phyloP scores from a whole-genome alignment of 2,329 filamentous ascomycete genomes.

The Lasiodiplodia sp. region DNA sequence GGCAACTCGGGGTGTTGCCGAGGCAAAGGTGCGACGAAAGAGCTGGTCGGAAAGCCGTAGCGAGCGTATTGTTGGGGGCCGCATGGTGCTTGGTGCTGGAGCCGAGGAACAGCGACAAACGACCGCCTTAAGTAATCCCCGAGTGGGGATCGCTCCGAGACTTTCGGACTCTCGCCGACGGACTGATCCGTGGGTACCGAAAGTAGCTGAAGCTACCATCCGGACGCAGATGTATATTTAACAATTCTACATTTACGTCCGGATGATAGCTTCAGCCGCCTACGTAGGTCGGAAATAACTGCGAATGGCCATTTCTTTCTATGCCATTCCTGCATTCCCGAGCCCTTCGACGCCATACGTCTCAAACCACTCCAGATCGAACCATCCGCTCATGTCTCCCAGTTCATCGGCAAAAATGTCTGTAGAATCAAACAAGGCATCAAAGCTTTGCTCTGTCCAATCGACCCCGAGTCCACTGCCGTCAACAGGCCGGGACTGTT shows the following conservation, averaged over 20 bases:
- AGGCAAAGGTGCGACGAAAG: background rate
- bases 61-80: background rate
- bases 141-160: background rate
- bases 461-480: background rate
- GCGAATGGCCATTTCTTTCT: background rate
- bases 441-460: background rate
- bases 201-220: no score
- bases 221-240: no score
- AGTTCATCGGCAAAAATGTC: background rate
- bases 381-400: constrained; percentile 23
- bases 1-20: constrained; percentile 45
- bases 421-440: background rate
- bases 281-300: no score
- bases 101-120: background rate
- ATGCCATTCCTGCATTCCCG: background rate
- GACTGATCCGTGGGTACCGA: background rate
- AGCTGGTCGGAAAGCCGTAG: background rate
- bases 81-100: constrained; percentile 6
- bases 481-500: background rate
- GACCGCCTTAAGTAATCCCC: background rate
- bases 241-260: no score
- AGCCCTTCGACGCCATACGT: constrained; percentile 14
- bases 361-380: constrained; percentile 25
- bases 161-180: constrained; percentile 3
- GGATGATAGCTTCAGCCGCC: no score